phyloP scores from a whole-genome alignment of 2,329 filamentous ascomycete genomes.

The Pseudopithomyces chartarum region DNA sequence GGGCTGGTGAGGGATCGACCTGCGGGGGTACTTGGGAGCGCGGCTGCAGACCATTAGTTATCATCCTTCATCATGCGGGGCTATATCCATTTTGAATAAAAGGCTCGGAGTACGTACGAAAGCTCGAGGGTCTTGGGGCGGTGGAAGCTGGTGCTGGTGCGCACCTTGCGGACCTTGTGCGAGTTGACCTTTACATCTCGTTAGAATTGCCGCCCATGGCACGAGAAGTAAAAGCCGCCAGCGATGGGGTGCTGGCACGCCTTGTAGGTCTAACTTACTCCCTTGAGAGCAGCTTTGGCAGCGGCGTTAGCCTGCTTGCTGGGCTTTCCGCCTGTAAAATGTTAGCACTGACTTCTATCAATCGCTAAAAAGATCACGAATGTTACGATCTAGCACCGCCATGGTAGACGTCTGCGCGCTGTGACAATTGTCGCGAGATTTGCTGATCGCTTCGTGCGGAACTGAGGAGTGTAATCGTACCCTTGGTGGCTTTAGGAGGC shows the following conservation, averaged over 20 bases:
- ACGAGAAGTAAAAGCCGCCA: constrained; percentile 56
- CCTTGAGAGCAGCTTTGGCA: constrained; percentile 94
- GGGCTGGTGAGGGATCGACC: constrained; percentile 86
- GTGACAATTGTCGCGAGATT: neutral
- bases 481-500: constrained; percentile 47
- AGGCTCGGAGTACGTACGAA: constrained; percentile 50
- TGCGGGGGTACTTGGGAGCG: constrained; percentile 93
- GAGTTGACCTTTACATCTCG: constrained; percentile 63
- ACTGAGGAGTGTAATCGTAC: constrained; percentile 28
- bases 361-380: neutral
- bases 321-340: constrained; percentile 60
- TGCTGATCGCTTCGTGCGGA: constrained; percentile 2
- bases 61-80: neutral
- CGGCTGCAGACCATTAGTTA: constrained; percentile 51
- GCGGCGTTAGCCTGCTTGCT: constrained; percentile 81
- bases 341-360: constrained; percentile 27
- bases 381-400: constrained; percentile 2
- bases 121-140: constrained; percentile 94
- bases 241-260: constrained; percentile 57
- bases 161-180: constrained; percentile 92
- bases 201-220: constrained; percentile 43
- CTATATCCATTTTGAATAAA: neutral
- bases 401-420: neutral
- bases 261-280: constrained; percentile 68
- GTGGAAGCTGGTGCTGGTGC: constrained; percentile 93